Percentiles rank a stretch among this genome's conserved stretches.
Conservation (phyloP, 495 filamentous ascomycete species). For the Amniculicola lignicola region DNA sequence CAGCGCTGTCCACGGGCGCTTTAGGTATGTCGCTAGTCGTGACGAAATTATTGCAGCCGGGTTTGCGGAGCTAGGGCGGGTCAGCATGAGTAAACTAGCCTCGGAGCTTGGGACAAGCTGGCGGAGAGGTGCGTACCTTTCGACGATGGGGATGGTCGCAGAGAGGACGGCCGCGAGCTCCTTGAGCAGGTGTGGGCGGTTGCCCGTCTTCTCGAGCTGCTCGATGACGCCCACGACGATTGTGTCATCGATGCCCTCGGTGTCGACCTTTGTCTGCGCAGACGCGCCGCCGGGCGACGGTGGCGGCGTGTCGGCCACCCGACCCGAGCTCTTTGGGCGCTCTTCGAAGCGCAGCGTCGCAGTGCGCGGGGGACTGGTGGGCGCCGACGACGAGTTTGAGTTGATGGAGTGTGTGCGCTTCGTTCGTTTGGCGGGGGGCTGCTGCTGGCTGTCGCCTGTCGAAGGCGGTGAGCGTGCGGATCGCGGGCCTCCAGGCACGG, state of each 20-base stretch:
- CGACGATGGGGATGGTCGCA: conserved; percentile 73
- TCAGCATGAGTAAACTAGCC: too few species aligned
- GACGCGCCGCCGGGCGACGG: conserved; percentile 66
- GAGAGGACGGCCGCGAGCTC: conserved; percentile 83
- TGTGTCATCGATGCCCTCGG: conserved; percentile 88
- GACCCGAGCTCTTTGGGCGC: conserved; percentile 47
- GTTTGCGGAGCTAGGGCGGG: conserved; percentile 77
- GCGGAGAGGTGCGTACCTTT: conserved; percentile 65
- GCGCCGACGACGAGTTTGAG: conserved; percentile 42
- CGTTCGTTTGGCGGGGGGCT: conserved; percentile 74
- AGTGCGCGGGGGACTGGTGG: conserved; percentile 50
- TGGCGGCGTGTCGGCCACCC: conserved; percentile 72
- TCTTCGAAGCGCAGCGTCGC: conserved; percentile 45
- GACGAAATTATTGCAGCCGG: conserved; percentile 93
- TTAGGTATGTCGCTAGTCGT: conserved; percentile 81
- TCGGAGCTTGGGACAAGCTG: not conserved
- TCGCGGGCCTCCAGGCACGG: conserved; percentile 75
- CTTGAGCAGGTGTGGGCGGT: conserved; percentile 90
- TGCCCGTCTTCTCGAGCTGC: conserved; percentile 86
- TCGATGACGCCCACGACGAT: conserved; percentile 90
- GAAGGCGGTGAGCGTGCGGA: conserved; percentile 57
- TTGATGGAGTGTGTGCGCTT: conserved; percentile 50
- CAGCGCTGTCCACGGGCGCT: conserved; percentile 77
- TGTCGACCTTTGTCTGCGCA: conserved; percentile 65
- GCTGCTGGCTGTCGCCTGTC: conserved; percentile 50